Evolutionary conservation across 257 asterid species (phyloP).

Genomic region (Solanum medicagineum): DNA sequence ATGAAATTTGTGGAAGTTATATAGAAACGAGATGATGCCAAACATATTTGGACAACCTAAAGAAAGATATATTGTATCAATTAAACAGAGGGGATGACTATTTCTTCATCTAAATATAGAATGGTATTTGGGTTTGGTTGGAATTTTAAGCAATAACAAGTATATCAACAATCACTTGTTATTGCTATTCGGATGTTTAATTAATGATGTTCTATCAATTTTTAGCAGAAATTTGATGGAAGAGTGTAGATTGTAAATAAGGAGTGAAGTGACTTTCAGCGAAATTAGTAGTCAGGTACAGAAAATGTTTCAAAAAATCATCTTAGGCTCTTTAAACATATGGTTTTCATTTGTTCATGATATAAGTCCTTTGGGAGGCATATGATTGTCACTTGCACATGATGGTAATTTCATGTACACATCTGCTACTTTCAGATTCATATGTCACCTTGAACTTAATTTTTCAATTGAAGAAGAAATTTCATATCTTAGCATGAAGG

Average conservation of each 20-base stretch:
- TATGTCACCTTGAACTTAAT: neutral
- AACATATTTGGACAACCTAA: neutral
- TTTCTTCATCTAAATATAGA: neutral
- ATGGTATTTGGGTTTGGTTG: neutral
- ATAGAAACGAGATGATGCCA: neutral
- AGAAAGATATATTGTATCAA: neutral
- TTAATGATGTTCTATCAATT: neutral
- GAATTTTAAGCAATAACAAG: neutral
- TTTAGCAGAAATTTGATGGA: neutral
- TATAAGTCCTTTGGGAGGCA: neutral
- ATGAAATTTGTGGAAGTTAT: neutral
- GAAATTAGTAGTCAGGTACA: neutral
- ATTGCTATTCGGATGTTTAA: neutral
- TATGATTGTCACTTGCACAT: neutral
- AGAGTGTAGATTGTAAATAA: neutral
- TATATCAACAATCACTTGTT: neutral
- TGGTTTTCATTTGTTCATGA: neutral
- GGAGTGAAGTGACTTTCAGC: neutral
- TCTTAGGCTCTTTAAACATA: neutral
- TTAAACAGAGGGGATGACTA: neutral
- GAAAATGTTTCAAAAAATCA: neutral
- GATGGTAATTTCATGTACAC: neutral
- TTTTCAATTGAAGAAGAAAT: neutral
- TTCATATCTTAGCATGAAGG: neutral
- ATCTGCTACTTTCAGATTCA: neutral